Evolutionary conservation across 75 land plant species (phyloP), one percentile per base, ranked within the genome.

Genomic region (Cryptomeria japonica): DNA sequence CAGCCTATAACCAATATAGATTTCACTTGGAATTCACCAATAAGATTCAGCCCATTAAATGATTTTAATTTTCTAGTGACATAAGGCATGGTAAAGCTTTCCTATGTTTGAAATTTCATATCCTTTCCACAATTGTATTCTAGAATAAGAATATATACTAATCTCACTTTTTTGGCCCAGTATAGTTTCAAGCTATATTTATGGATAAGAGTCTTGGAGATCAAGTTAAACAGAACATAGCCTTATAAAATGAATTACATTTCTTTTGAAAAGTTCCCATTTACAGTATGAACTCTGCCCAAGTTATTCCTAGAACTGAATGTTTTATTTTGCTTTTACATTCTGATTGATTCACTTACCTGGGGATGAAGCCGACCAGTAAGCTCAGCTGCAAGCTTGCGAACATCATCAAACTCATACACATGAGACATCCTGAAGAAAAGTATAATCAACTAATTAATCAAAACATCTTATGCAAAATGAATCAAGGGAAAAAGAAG

Each of bases 301-400:
- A 82, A 82, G 84, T 31, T 42, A 28, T 15, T 11, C 0, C 46
- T 13, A 42, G 28, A 28, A n/a, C 15, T 44, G 28, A 46, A 82
- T 82, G 47, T 31, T 80, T 80, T 41, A 80, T 6, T 80, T 39
- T 37, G 25, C 15, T 38, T 46, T 44, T 44, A 46, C 25, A 82
- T 82, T 44, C 19, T 44, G 22, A 85, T 56, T 34, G 39, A 85
- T 51, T 64, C 68, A 32, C 77, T 85, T 86, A 94, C 96, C 70
- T 93, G 88, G n/a, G 96, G 96, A 80, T 94, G 95, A 89, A 95
- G 92, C 68, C 96, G 94, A 28, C 96, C 96, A 86, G 89, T 93
- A 3, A 95, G 90, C 87, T 95, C 96, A 86, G 96, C 92, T 53
- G 96, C 95, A 84, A 95, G 90, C 85, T 95, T 95, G 80, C 96